Evolutionary conservation across 1,284 basidiomycete species (phyloP).

Genomic region (Clitocybe nebularis): DNA sequence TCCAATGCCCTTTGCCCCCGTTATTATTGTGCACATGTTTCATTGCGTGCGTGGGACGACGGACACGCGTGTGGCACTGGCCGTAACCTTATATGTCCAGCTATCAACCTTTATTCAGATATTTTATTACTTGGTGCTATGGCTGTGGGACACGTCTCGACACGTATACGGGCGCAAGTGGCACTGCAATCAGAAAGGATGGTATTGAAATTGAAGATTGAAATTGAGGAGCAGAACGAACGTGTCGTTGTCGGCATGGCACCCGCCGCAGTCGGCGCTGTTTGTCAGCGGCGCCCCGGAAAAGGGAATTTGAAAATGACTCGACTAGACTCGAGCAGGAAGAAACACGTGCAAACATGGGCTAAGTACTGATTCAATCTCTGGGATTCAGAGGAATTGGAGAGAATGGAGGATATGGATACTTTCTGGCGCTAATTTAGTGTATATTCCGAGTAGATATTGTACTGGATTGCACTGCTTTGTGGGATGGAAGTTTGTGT

Average conservation of each 20-base stretch:
- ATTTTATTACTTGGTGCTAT: no score
- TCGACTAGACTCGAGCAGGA: background rate
- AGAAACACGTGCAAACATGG: background rate
- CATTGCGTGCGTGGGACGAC: slow-evolving; percentile 1
- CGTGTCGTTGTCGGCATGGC: background rate
- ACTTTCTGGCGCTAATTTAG: background rate
- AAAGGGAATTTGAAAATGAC: no score
- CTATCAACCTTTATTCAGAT: no score
- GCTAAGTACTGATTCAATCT: no score
- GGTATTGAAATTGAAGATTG: no score
- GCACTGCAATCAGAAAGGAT: no score
- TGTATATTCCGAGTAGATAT: background rate
- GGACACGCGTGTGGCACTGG: background rate
- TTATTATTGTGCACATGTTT: no score
- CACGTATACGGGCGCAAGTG: no score
- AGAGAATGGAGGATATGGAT: background rate
- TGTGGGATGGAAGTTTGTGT: background rate
- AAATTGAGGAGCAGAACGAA: background rate
- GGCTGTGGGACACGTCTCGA: no score
- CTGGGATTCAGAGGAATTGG: background rate
- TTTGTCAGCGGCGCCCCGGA: background rate
- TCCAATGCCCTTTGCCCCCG: background rate
- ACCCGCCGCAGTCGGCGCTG: background rate
- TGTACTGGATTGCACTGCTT: slow-evolving; percentile 1
- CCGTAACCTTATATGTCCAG: no score